Conservation (phyloP, 169 alveolate genomes). For the Cyclospora cayetanensis region DNA sequence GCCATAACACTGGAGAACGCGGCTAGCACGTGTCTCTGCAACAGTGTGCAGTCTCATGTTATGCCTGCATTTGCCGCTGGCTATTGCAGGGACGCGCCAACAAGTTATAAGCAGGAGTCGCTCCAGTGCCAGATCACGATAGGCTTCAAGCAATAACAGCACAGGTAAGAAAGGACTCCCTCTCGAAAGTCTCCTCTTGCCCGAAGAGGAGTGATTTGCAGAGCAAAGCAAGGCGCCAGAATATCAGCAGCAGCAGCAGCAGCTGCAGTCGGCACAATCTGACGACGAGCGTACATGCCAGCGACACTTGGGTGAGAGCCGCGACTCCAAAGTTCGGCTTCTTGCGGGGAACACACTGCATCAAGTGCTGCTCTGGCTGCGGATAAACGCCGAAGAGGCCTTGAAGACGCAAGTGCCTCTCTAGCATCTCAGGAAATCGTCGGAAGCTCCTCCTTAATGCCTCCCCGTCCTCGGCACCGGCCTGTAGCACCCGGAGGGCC, state of each 20-base stretch:
- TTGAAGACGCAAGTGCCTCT: not conserved
- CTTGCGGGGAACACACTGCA: not conserved
- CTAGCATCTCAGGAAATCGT: not conserved
- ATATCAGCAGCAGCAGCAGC: slow-evolving; percentile 4
- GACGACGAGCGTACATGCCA: not conserved
- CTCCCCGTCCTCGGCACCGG: slow-evolving; percentile 24
- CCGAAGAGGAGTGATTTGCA: not conserved
- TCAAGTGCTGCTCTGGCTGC: not conserved
- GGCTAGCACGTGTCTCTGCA: too few species aligned
- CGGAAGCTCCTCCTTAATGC: slow-evolving; percentile 12
- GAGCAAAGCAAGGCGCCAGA: not conserved
- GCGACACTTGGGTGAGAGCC: not conserved
- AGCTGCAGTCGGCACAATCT: not conserved
- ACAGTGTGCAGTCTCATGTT: too few species aligned
- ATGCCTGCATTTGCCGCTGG: too few species aligned
- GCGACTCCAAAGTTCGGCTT: not conserved
- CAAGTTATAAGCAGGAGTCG: too few species aligned
- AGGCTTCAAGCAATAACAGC: too few species aligned
- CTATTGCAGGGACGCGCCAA: too few species aligned
- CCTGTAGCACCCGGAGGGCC: not conserved
- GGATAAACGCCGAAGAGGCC: not conserved
- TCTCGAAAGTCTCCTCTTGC: too few species aligned
- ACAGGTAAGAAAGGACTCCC: too few species aligned
- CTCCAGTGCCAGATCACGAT: too few species aligned
- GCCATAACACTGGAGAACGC: too few species aligned